phyloP scores from a whole-genome alignment of 2,329 filamentous ascomycete species.

The Bretziella fagacearum region DNA sequence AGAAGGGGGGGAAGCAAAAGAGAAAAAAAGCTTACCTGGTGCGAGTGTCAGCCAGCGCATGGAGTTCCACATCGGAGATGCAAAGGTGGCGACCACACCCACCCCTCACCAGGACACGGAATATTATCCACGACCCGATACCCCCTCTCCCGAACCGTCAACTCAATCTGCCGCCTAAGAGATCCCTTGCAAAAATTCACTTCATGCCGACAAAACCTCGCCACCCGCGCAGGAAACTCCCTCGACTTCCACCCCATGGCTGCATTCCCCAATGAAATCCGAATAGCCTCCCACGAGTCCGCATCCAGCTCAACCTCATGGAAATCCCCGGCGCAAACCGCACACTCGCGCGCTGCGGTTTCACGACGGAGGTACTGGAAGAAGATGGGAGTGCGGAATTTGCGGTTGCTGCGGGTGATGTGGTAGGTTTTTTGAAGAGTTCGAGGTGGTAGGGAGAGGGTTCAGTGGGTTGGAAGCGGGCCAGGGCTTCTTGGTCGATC shows the following conservation, averaged over 20 bases:
- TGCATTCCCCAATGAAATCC: background rate
- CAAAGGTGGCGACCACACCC: constrained; percentile 2
- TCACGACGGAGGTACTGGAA: constrained; percentile 1
- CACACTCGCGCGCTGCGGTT: background rate
- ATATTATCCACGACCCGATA: background rate
- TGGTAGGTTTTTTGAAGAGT: background rate
- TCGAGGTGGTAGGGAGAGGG: background rate
- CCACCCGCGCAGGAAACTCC: background rate
- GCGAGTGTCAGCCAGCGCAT: no score
- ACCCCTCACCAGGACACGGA: background rate
- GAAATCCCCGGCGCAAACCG: constrained; percentile 4
- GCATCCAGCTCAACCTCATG: background rate
- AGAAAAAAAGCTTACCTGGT: no score
- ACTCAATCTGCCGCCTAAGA: constrained; percentile 2
- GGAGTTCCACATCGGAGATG: no score
- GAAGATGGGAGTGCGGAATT: constrained; percentile 2
- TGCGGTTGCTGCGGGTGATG: background rate
- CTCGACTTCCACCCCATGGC: background rate
- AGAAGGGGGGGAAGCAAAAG: no score
- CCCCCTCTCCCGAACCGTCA: background rate
- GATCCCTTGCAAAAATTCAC: constrained; percentile 4
- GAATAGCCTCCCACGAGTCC: constrained; percentile 1
- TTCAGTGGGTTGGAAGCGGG: background rate
- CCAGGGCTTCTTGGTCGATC: background rate
- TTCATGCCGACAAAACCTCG: background rate